Conservation (phyloP, 73 alveolate genomes). For the Symbiodinium natans region DNA sequence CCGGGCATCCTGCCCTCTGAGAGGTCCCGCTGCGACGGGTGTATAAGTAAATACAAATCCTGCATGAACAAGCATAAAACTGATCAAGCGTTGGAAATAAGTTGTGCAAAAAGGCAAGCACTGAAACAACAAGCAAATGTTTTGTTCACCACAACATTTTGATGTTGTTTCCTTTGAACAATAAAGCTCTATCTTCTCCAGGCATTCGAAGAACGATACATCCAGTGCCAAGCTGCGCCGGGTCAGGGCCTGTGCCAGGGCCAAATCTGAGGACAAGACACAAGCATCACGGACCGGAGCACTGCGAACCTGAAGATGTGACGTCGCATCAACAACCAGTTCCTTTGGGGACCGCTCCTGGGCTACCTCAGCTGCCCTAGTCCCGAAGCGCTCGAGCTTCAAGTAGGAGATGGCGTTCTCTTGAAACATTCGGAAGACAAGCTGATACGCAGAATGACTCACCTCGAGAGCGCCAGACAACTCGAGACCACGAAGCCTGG, state of each 20-base stretch:
- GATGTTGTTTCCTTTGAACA: too few species aligned
- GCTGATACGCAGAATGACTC: background rate
- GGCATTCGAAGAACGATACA: too few species aligned
- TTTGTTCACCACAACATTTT: too few species aligned
- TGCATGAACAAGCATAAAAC: too few species aligned
- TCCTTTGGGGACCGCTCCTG: background rate
- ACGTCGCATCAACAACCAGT: background rate
- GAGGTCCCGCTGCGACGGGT: too few species aligned
- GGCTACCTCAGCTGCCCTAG: background rate
- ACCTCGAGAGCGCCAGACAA: background rate
- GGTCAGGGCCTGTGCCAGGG: background rate
- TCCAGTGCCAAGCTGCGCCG: background rate
- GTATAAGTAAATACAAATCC: too few species aligned
- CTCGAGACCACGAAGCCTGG: background rate
- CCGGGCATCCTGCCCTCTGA: too few species aligned
- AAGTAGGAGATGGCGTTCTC: background rate
- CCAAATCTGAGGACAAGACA: background rate
- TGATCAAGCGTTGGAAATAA: too few species aligned
- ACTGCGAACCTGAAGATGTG: background rate
- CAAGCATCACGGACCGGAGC: background rate
- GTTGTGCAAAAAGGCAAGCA: too few species aligned
- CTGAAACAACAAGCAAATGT: too few species aligned
- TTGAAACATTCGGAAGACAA: background rate
- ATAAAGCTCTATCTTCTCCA: too few species aligned
- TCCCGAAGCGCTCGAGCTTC: background rate